phyloP scores from a whole-genome alignment of 2,329 filamentous ascomycete species.

The Microascus cirrosus region DNA sequence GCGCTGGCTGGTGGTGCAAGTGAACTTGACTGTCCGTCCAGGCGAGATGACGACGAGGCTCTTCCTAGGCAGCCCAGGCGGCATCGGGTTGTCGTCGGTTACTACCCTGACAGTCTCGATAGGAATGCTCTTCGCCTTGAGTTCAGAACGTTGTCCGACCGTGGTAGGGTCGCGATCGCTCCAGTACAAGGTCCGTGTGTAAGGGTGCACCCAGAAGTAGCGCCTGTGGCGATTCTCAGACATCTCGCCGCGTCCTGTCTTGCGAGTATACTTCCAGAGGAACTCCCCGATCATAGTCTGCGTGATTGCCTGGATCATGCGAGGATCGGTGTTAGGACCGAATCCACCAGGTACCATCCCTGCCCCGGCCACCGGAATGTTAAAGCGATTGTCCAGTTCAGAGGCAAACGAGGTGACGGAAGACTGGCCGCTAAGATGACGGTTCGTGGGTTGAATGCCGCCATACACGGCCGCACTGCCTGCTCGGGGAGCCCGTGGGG shows the following conservation, averaged over 20 bases:
- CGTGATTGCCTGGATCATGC: constrained; percentile 98
- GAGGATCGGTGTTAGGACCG: constrained; percentile 70
- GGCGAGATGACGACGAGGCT: constrained; percentile 85
- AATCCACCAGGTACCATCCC: constrained; percentile 44
- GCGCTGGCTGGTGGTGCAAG: constrained; percentile 81
- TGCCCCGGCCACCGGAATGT: constrained; percentile 50
- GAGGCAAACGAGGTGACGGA: constrained; percentile 94
- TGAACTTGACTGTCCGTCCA: constrained; percentile 84
- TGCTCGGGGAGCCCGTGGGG: constrained; percentile 38
- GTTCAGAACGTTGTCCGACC: constrained; percentile 58
- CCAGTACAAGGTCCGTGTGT: constrained; percentile 95
- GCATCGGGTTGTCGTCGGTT: constrained; percentile 88
- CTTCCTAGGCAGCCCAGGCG: constrained; percentile 88
- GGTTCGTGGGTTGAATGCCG: constrained; percentile 5
- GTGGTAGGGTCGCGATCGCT: constrained; percentile 77
- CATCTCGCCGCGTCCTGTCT: constrained; percentile 77
- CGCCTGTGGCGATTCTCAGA: constrained; percentile 84
- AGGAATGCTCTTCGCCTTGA: constrained; percentile 76
- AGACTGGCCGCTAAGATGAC: constrained; percentile 49
- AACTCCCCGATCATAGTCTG: constrained; percentile 99
- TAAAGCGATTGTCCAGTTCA: constrained; percentile 85
- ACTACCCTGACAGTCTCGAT: constrained; percentile 91
- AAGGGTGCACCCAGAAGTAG: constrained; percentile 99
- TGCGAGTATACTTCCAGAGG: constrained; percentile 97
- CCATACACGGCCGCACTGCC: not conserved